phyloP scores from a whole-genome alignment of 1,139 yeast species.

The Blastobotrys serpentis region DNA sequence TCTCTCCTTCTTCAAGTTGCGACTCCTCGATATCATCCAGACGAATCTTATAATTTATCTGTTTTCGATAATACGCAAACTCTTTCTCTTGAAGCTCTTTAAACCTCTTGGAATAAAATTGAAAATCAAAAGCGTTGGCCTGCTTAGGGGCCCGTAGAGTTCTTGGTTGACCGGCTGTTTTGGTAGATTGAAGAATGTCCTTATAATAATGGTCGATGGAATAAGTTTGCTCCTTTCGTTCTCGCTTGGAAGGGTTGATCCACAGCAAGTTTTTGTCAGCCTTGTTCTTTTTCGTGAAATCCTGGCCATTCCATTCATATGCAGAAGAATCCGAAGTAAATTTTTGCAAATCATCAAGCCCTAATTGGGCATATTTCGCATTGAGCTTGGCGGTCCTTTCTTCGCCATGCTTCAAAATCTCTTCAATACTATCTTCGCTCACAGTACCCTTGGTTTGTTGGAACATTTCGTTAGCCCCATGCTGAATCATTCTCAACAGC shows the following conservation, averaged over 20 bases:
- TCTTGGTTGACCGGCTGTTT: slow-evolving; percentile 45
- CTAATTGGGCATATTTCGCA: slow-evolving; percentile 77
- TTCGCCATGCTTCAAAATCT: slow-evolving; percentile 72
- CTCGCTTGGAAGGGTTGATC: slow-evolving; percentile 88
- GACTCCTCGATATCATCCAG: slow-evolving; percentile 42
- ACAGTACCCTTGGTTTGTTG: slow-evolving; percentile 38
- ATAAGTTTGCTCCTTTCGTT: slow-evolving; percentile 84
- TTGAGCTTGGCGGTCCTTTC: slow-evolving; percentile 76
- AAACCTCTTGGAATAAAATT: slow-evolving; percentile 73
- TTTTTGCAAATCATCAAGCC: slow-evolving; percentile 88
- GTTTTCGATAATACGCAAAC: slow-evolving; percentile 69
- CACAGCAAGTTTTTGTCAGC: slow-evolving; percentile 51
- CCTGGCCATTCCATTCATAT: slow-evolving; percentile 96
- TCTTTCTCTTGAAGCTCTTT: slow-evolving; percentile 71
- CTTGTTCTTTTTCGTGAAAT: slow-evolving; percentile 66
- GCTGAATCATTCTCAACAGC: slow-evolving; percentile 91
- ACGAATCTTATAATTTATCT: slow-evolving; percentile 65
- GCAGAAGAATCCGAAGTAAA: slow-evolving; percentile 82
- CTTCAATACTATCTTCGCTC: slow-evolving; percentile 74
- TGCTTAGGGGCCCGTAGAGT: slow-evolving; percentile 56
- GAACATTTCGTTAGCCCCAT: slow-evolving; percentile 89
- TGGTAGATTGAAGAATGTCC: slow-evolving; percentile 52
- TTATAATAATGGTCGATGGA: slow-evolving; percentile 87
- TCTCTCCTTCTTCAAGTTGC: slow-evolving; percentile 48
- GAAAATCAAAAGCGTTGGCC: slow-evolving; percentile 67